Evolutionary conservation across 805 yeast genomes (phyloP).

Genomic region (Schizosaccharomyces lindneri): DNA sequence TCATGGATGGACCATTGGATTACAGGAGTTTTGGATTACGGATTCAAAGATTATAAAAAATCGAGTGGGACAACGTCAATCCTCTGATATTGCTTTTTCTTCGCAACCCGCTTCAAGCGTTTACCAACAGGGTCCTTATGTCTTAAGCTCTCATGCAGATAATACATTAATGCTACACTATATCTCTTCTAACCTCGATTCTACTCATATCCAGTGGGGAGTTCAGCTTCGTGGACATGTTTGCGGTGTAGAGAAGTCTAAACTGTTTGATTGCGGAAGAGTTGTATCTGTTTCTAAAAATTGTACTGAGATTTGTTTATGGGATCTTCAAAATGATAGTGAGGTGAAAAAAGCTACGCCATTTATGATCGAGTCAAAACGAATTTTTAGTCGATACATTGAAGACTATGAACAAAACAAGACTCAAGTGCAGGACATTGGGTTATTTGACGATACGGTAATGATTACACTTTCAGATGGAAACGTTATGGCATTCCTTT

Average conservation of each 20-base stretch:
- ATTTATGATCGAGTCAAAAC: too few relatives aligned
- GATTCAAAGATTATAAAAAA: neutral
- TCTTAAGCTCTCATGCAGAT: neutral
- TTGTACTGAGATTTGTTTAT: neutral
- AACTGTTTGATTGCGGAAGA: neutral
- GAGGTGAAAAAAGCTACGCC: neutral
- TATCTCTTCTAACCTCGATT: neutral
- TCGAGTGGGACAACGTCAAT: neutral
- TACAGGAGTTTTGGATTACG: neutral
- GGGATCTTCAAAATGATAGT: neutral
- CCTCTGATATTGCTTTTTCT: neutral
- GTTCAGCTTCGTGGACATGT: neutral
- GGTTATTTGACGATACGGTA: neutral
- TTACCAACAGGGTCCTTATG: neutral
- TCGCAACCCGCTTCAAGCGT: neutral
- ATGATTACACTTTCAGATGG: neutral
- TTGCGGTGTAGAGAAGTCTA: neutral
- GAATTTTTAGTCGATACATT: too few relatives aligned
- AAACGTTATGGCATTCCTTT: neutral
- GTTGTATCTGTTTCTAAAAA: neutral
- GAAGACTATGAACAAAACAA: too few relatives aligned
- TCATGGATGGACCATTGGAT: neutral
- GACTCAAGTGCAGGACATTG: neutral
- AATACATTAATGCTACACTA: neutral
- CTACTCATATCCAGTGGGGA: neutral